Percentiles rank a stretch among this genome's conserved stretches.
Evolutionary conservation across 78 protist genomes (phyloP).

Genomic region (Mantamonas sphyraenae): DNA sequence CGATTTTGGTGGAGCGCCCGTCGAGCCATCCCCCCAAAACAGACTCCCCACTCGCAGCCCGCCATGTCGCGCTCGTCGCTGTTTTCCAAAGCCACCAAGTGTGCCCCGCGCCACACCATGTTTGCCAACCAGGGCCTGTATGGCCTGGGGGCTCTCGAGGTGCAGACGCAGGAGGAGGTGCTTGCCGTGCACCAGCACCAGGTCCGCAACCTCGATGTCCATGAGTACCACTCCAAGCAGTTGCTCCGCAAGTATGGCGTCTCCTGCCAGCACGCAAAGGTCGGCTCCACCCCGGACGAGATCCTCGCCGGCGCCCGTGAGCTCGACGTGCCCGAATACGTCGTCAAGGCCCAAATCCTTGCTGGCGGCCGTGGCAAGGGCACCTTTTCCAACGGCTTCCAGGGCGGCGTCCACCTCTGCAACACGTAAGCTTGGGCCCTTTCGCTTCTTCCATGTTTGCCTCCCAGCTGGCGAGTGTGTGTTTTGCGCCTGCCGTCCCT

Average conservation of each 20-base stretch:
- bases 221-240: not conserved
- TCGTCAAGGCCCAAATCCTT: constrained; percentile 82
- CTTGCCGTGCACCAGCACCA: no score
- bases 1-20: no score
- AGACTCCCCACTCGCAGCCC: no score
- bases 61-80: no score
- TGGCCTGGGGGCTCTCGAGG: no score
- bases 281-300: constrained; percentile 13
- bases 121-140: no score
- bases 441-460: no score
- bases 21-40: no score
- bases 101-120: no score
- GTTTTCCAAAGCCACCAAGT: no score
- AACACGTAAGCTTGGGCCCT: constrained; percentile 17
- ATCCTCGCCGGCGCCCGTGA: constrained; percentile 1
- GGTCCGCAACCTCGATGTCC: not conserved
- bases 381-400: constrained; percentile 72
- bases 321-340: constrained; percentile 33
- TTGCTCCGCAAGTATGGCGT: constrained; percentile 20
- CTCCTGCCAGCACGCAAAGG: not conserved
- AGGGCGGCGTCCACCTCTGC: constrained; percentile 86
- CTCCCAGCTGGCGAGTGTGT: not conserved
- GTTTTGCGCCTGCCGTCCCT: not conserved
- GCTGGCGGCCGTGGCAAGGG: constrained; percentile 99
- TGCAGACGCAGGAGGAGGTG: no score